Percentiles rank a stretch among this genome's conserved stretches.
These are phyloP conservation scores for Bryopsis sp. DNA, from an alignment of 139 green algal species.

Conservation along the genomic window DNA sequence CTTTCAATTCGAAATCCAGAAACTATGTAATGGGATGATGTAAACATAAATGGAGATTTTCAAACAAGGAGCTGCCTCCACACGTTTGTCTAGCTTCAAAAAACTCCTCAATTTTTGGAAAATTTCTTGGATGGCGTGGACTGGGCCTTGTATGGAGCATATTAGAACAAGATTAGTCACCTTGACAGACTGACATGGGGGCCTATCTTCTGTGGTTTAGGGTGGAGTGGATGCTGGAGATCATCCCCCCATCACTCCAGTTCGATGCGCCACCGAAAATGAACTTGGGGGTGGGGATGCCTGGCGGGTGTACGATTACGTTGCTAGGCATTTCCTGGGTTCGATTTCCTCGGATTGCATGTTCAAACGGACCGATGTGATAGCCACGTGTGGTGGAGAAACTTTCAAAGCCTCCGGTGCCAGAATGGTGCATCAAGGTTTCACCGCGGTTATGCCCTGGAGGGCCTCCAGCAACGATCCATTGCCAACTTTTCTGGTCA, in stretches of 20 bases:
- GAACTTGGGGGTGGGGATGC: conserved; percentile 66
- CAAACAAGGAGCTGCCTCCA: no score
- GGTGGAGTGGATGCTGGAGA: conserved; percentile 66
- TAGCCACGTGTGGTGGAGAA: conserved; percentile 46
- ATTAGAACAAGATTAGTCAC: no score
- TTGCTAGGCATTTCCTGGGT: conserved; percentile 73
- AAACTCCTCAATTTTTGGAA: no score
- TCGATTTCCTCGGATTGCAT: conserved; percentile 53
- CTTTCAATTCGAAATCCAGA: no score
- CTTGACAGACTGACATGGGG: no score
- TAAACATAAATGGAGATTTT: no score
- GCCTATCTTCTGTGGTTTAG: conserved; percentile 20
- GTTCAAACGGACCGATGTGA: conserved; percentile 38
- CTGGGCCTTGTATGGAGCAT: no score
- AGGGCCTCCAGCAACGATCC: no score
- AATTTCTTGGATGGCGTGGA: no score
- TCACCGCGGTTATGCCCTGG: conserved; percentile 78
- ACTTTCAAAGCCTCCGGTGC: conserved; percentile 44
- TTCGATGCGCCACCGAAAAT: conserved; percentile 47
- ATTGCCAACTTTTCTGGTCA: no score
- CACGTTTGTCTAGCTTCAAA: no score
- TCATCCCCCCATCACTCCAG: conserved; percentile 87
- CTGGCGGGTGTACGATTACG: conserved; percentile 85
- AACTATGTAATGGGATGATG: no score
- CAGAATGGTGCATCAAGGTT: conserved; percentile 48